Conservation (phyloP, 1,284 basidiomycete genomes). For the Quambalaria eucalypti region DNA sequence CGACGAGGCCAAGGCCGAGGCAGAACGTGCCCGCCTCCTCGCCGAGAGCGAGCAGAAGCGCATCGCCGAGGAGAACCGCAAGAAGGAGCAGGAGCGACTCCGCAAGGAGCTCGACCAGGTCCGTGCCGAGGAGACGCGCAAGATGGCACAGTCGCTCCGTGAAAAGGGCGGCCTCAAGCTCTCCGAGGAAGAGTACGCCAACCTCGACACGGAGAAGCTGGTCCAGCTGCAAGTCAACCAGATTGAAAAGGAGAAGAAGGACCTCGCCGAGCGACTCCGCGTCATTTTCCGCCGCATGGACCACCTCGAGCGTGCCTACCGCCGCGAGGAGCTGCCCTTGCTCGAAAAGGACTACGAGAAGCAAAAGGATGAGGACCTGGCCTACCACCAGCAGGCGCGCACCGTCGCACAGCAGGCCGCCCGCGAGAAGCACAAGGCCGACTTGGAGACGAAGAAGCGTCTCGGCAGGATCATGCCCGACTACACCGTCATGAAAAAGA, state of each 20-base stretch:
- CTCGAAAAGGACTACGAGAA: slow-evolving; percentile 76
- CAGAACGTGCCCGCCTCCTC: slow-evolving; percentile 56
- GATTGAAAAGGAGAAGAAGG: slow-evolving; percentile 94
- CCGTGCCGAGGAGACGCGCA: slow-evolving; percentile 73
- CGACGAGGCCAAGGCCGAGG: slow-evolving; percentile 73
- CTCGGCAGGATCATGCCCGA: slow-evolving; percentile 68
- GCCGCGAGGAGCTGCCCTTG: slow-evolving; percentile 83
- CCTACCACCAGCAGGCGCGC: slow-evolving; percentile 56
- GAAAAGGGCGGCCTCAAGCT: slow-evolving; percentile 78
- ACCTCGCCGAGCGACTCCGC: slow-evolving; percentile 72
- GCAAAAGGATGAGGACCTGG: slow-evolving; percentile 64
- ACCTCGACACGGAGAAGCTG: slow-evolving; percentile 77
- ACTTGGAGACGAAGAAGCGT: slow-evolving; percentile 68
- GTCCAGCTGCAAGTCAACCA: slow-evolving; percentile 65
- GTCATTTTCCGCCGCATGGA: slow-evolving; percentile 84
- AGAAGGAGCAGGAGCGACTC: slow-evolving; percentile 68
- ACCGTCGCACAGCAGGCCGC: slow-evolving; percentile 54
- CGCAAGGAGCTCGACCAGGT: slow-evolving; percentile 74
- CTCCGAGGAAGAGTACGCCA: slow-evolving; percentile 66
- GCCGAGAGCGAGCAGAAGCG: slow-evolving; percentile 63
- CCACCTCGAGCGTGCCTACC: slow-evolving; percentile 88
- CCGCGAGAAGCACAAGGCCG: slow-evolving; percentile 60
- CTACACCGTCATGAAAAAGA: slow-evolving; percentile 58
- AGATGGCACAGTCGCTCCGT: slow-evolving; percentile 76
- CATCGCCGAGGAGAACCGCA: slow-evolving; percentile 62